A percentile compares a stretch with the other conserved stretches of the same genome.
Conservation (phyloP, 1,284 basidiomycete species). For the Cutaneotrichosporon mucoides region DNA sequence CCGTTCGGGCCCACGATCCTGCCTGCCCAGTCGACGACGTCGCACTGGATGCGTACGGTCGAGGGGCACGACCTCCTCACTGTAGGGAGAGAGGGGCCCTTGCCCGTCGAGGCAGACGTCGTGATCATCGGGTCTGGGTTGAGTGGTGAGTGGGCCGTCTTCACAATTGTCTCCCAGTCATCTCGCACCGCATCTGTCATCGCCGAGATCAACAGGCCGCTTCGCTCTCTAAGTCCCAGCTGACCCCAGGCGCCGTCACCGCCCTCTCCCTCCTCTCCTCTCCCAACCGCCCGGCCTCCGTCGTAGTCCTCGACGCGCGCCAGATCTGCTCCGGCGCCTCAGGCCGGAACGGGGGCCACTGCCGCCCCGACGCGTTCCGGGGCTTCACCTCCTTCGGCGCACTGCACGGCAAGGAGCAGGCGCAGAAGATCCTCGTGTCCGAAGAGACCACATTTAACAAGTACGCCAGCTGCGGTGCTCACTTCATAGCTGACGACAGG, state of each 20-base stretch:
- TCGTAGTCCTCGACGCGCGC: slow-evolving; percentile 43
- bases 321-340: slow-evolving; percentile 42
- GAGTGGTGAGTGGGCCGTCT: slow-evolving; percentile 16
- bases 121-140: slow-evolving; percentile 39
- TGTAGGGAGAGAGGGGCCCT: slow-evolving; percentile 13
- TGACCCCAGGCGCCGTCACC: slow-evolving; percentile 19
- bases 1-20: too few species aligned
- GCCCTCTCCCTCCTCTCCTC: slow-evolving; percentile 23
- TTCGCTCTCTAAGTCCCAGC: background rate
- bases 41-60: too few species aligned
- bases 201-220: background rate
- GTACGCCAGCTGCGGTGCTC: background rate
- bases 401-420: slow-evolving; percentile 30
- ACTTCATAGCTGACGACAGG: slow-evolving; percentile 3
- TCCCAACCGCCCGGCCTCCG: slow-evolving; percentile 15
- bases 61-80: slow-evolving; percentile 24
- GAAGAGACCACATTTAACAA: background rate
- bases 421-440: slow-evolving; percentile 14
- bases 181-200: background rate
- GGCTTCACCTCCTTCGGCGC: slow-evolving; percentile 33
- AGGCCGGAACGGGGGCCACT: slow-evolving; percentile 45
- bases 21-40: too few species aligned
- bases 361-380: slow-evolving; percentile 34
- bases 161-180: too few species aligned
- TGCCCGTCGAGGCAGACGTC: slow-evolving; percentile 29